Evolutionary conservation across 2,329 filamentous ascomycete genomes (phyloP), one percentile per base, ranked within the genome.

Genomic region (Fonsecaea multimorphosa): DNA sequence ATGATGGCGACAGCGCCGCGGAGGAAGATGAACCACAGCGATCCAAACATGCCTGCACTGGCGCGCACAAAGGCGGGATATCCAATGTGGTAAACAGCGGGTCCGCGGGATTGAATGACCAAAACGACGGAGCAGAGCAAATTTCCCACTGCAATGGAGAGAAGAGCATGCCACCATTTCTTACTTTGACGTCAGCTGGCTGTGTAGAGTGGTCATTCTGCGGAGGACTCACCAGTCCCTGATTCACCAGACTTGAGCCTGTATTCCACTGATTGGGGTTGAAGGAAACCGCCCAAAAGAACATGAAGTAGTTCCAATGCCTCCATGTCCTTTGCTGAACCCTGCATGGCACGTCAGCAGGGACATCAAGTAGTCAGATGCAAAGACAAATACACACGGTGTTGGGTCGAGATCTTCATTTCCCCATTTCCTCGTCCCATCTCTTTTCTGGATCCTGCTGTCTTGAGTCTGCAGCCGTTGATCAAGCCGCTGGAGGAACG

Each of bases 111-210:
- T 71, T 82, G 82, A 73, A 81, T 78, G 60, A 78, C 76, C 76
- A 81, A 80, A 49, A 78, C 79, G 49, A 80, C 70, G 11, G 78
- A 80, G 5, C 74, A 76, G 68, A 82, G 79, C 56, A 77, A 31
- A 64, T 81, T 79, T 36, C 76, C 78, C 38, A 78, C 72, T 66
- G 82, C 81, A 65, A 82, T 81, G 52, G 80, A 78, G 12, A 82
- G 49, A 54, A 81, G 79, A 27, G 75, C 68, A 68, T 80, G 77
- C 78, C 79, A 81, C 79, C 79, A 82, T 69, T 78, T 80, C 49
- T 81, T 72, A 2, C 79, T 14, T 11, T 14, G n/a, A 2, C 11
- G 44, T 49, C 19, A 49, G 44, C 44, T 49, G 2, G 3, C 8
- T 11, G 14, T 6, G 6, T 4, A 1, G 9, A 49, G 22, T 27